Evolutionary conservation across 1,139 yeast species (phyloP).

Genomic region (Zygoascus sp.): DNA sequence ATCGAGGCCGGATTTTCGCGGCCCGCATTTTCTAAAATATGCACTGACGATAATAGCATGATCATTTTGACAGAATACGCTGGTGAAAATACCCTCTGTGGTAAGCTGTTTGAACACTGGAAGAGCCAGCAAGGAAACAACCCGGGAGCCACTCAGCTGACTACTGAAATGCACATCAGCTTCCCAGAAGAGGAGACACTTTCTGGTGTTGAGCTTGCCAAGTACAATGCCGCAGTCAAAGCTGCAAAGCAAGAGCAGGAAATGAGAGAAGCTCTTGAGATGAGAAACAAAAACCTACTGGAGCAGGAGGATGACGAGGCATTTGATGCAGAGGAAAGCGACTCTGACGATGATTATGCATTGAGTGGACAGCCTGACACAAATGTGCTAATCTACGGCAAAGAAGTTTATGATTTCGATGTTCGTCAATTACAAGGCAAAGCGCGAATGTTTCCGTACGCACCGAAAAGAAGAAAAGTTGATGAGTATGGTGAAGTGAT

Average conservation of each 20-base stretch:
- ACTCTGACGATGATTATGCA: conserved; percentile 32
- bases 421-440: conserved; percentile 53
- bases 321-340: conserved; percentile 33
- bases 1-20: conserved; percentile 62
- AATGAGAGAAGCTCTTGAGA: conserved; percentile 51
- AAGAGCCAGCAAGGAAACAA: conserved; percentile 22
- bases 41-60: conserved; percentile 62
- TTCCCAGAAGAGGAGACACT: conserved; percentile 29
- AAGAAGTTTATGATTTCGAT: conserved; percentile 52
- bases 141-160: conserved; percentile 18
- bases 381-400: conserved; percentile 36
- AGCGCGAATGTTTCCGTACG: conserved; percentile 75
- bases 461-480: conserved; percentile 50
- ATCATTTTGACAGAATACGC: conserved; percentile 69
- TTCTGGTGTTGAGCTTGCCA: conserved; percentile 35
- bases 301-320: conserved; percentile 41
- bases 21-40: conserved; percentile 52
- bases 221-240: conserved; percentile 29
- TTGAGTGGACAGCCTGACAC: conserved; percentile 30
- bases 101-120: conserved; percentile 57
- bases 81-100: conserved; percentile 39
- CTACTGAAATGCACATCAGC: conserved; percentile 24
- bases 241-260: conserved; percentile 44
- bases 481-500: conserved; percentile 87
- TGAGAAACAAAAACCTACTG: conserved; percentile 52